Evolutionary conservation across 2,329 filamentous ascomycete species (phyloP), one percentile per base, ranked within the genome.

Genomic region (Nemania abortiva): DNA sequence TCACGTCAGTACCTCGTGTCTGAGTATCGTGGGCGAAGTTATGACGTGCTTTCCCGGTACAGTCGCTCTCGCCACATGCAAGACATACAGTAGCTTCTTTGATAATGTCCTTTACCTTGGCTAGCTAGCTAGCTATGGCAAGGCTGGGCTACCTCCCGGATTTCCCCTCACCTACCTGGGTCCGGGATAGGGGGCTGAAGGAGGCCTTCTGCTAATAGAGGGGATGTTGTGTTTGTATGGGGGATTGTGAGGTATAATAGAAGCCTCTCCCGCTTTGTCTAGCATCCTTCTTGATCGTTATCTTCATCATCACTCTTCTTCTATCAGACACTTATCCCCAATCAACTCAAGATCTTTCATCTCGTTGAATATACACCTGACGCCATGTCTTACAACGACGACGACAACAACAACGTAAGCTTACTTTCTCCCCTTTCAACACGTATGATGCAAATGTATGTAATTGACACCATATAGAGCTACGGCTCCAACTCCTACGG

Each of bases 301-400:
- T 15, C 13, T 9, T 52, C 49, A 52, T 29, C 49, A 52, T 52
- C 47, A 24, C 20, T 10, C 20, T 10, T 10, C 20, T 10, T 45
- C 24, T 0, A 50, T 45, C 54, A 66, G 15, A 29, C 53, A 63
- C 37, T 9, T 49, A 47, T 6, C 52, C 27, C 9, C 3, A 59
- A 24, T 45, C 13, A 50, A 27, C 15, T 22, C 1, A 9, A 62
- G 11, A 57, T 49, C n/a, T 63, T 53, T 31, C 3, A 10, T 52
- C 50, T 58, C 22, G 18, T 29, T 22, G 2, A 68, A 42, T 31
- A 45, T 63, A 47, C 22, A 52, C 37, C 45, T 7, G 57, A 69
- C 72, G 76, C 42, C 24, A 79, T 86, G 84, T 86, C 84, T 82
- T 85, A 83, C 81, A 78, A 80, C 61, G 53, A 50, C 54, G 11